A percentile compares a stretch with the other conserved stretches of the same genome.
phyloP scores from a whole-genome alignment of 2,329 filamentous ascomycete genomes.

The Colletotrichum sp. region DNA sequence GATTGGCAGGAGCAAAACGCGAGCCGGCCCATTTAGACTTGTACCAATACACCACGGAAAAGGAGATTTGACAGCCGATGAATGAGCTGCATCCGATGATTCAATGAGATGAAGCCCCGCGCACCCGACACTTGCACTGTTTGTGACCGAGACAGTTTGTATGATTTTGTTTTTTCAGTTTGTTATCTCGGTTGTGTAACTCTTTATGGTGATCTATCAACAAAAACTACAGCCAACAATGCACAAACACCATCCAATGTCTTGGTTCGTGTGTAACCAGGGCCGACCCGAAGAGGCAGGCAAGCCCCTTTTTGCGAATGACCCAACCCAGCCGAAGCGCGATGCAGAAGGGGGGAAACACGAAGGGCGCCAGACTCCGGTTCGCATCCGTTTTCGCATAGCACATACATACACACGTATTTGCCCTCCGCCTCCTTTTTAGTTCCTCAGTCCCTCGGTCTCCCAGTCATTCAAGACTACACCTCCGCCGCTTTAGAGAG shows the following conservation, averaged over 20 bases:
- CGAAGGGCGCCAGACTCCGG: conserved; percentile 16
- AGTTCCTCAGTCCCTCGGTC: background rate
- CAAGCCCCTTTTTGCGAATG: background rate
- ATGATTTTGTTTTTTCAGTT: background rate
- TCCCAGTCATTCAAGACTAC: background rate
- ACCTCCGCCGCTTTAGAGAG: background rate
- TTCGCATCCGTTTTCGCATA: conserved; percentile 8
- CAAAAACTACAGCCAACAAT: background rate
- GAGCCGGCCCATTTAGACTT: conserved; percentile 14
- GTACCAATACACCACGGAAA: conserved; percentile 20
- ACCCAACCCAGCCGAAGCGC: background rate
- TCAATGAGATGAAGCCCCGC: background rate
- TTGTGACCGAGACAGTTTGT: background rate
- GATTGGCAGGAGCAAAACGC: background rate
- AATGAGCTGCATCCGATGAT: conserved; percentile 11
- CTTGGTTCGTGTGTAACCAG: background rate
- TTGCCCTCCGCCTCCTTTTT: background rate
- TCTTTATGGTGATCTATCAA: conserved; percentile 13
- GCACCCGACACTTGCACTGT: background rate
- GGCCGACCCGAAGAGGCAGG: background rate
- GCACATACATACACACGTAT: background rate
- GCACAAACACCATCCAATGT: background rate
- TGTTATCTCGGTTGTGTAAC: conserved; percentile 15
- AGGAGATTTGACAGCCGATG: conserved; percentile 9
- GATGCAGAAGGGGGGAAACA: conserved; percentile 2